Base-by-base conservation (phyloP, 129 eudicot genomes). In the Erigeron canadensis region DNA sequence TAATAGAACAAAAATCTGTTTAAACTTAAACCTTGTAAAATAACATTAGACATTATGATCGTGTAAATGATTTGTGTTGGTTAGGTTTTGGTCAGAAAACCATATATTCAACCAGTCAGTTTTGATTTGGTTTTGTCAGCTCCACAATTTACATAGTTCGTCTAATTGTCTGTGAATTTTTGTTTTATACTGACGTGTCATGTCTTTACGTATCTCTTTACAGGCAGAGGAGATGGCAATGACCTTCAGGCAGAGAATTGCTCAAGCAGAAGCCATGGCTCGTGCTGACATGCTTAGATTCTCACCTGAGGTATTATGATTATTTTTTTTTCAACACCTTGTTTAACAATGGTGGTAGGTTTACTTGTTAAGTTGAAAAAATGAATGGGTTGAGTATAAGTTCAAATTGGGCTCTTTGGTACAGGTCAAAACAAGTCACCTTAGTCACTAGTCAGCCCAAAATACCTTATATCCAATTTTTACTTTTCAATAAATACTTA, bases 241-340 rank as follows among this genome's bases (percentile, higher is more conserved):
- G 85, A 84, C 90, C 8, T 93, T 89, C 80, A 80, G 98, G 86
- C 95, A 93, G 75, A 86, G 95, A 81, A 93, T 93, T 75, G 98
- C 98, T 74, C 98, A 89, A 84, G 98, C 98, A 9, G 96, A 93
- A 89, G 98, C 96, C 79, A 89, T 93, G 98, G 98, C 98, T 53
- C 96, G 95, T 63, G 95, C 96, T 34, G 98, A 93, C 82, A 84
- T 93, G 98, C 92, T 93, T 40, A 89, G 96, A 65, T 89, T 93
- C 85, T 91, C 86, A 61, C 96, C 98, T n/a, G 96, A 89, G 96
- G 98, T 93, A 69, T 15, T 37, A 34, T 7, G 19, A 34, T 42
- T 3, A 34, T 23, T 11, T 60, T 4, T 19, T 42, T 12, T 34
- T 23, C 7, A 11, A 15, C 13, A 60, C 18, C 16, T 60, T 37